These are phyloP conservation scores for Diversispora epigaea DNA, from an alignment of 192 early-diverging fungal genomes.

Conservation along the genomic window DNA sequence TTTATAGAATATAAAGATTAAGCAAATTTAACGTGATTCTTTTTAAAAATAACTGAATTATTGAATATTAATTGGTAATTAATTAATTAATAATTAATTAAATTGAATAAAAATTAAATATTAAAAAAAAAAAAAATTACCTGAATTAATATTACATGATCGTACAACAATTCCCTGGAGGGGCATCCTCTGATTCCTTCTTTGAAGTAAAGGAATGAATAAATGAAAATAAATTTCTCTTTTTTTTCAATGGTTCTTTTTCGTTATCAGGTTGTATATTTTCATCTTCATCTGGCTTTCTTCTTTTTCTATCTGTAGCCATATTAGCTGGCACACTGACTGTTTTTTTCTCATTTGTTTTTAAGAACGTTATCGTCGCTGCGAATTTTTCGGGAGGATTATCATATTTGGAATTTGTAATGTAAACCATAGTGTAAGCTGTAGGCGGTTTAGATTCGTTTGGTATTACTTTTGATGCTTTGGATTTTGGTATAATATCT, in stretches of 20 bases:
- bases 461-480: slow-evolving; percentile 17
- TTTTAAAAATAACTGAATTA: too few species aligned
- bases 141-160: too few species aligned
- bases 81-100: too few species aligned
- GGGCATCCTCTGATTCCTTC: too few species aligned
- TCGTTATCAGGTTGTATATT: not conserved
- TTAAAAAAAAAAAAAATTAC: too few species aligned
- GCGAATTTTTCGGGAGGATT: slow-evolving; percentile 12
- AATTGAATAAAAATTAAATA: too few species aligned
- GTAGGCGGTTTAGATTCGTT: slow-evolving; percentile 33
- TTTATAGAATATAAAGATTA: too few species aligned
- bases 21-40: too few species aligned
- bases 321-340: slow-evolving; percentile 30
- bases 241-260: not conserved
- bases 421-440: slow-evolving; percentile 26
- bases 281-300: slow-evolving; percentile 17
- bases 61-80: too few species aligned
- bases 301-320: slow-evolving; percentile 29
- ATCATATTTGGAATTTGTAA: slow-evolving; percentile 10
- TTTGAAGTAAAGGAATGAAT: too few species aligned
- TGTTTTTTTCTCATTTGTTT: not conserved
- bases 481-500: slow-evolving; percentile 17
- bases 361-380: slow-evolving; percentile 14
- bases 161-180: too few species aligned
- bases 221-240: too few species aligned